Conservation (phyloP, 106 monocot species). For the Dioscorea zingiberensis region DNA sequence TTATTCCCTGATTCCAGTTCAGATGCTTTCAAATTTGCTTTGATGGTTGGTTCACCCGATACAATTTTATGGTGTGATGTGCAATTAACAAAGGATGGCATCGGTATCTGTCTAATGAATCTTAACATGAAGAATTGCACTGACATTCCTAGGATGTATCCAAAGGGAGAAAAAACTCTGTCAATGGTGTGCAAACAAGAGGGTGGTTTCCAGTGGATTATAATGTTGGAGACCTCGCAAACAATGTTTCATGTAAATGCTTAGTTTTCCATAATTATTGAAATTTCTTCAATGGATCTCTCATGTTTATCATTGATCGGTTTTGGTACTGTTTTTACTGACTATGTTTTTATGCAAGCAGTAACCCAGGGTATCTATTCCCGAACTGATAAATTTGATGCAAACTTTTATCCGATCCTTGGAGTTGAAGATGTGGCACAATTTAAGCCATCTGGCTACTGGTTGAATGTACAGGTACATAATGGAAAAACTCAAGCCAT, state of each 20-base stretch:
- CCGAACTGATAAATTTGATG: slow-evolving; percentile 35
- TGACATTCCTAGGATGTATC: slow-evolving; percentile 27
- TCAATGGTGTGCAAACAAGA: slow-evolving; percentile 36
- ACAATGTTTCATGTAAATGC: slow-evolving; percentile 24
- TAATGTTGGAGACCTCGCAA: slow-evolving; percentile 13
- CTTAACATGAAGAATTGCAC: slow-evolving; percentile 61
- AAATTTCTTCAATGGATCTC: too few species aligned
- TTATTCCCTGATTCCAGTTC: slow-evolving; percentile 72
- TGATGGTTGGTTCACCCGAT: slow-evolving; percentile 19
- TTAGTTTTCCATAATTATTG: background rate
- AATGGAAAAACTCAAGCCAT: background rate
- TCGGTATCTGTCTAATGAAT: slow-evolving; percentile 63
- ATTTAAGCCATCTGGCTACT: slow-evolving; percentile 19
- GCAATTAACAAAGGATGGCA: slow-evolving; percentile 61
- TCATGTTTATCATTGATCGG: background rate
- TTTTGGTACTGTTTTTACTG: background rate
- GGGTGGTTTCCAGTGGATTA: slow-evolving; percentile 82
- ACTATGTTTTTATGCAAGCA: slow-evolving; percentile 14
- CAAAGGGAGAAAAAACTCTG: slow-evolving; percentile 19
- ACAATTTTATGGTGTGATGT: slow-evolving; percentile 64
- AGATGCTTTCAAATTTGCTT: slow-evolving; percentile 30
- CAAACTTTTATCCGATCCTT: slow-evolving; percentile 20
- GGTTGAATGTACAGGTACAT: slow-evolving; percentile 73
- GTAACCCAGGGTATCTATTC: slow-evolving; percentile 46
- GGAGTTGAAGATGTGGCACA: slow-evolving; percentile 39